Conservation (phyloP, 495 filamentous ascomycete species). For the Penicillium soppii region DNA sequence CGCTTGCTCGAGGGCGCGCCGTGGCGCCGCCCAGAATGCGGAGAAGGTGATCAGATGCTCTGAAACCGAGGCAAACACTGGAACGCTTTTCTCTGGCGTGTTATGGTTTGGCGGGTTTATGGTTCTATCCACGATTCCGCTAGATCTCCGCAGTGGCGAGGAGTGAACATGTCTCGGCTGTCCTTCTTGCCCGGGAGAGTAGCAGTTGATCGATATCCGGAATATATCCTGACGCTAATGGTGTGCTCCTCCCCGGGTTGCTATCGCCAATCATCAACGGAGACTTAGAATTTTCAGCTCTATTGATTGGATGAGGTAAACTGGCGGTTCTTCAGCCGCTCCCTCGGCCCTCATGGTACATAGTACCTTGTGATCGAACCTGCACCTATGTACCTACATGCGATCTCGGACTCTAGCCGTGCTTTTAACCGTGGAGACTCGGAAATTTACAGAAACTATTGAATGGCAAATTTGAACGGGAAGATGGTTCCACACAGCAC, state of each 20-base stretch:
- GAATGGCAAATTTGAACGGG: not conserved
- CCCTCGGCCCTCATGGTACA: conserved; percentile 3
- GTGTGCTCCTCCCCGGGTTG: not conserved
- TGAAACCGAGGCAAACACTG: not conserved
- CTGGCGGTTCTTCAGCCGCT: conserved; percentile 5
- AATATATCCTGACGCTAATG: not conserved
- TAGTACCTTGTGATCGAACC: conserved; percentile 6
- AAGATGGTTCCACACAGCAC: not conserved
- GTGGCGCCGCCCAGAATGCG: conserved; percentile 18
- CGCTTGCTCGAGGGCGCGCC: conserved; percentile 4
- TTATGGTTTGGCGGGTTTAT: not conserved
- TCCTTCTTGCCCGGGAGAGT: conserved; percentile 3
- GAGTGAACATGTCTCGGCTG: not conserved
- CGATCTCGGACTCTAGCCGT: not conserved
- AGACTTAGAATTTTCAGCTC: not conserved
- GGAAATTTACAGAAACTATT: conserved; percentile 3
- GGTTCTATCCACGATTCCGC: conserved; percentile 1
- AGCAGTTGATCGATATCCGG: not conserved
- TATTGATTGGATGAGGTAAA: not conserved
- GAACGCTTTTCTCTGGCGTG: not conserved
- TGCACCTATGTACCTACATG: not conserved
- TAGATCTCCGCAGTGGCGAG: conserved; percentile 18
- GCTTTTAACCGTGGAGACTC: not conserved
- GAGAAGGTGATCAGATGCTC: conserved; percentile 13
- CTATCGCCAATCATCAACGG: not conserved